phyloP scores from a whole-genome alignment of 371 early-diverging fungal genomes.

The Massospora cicadina region DNA sequence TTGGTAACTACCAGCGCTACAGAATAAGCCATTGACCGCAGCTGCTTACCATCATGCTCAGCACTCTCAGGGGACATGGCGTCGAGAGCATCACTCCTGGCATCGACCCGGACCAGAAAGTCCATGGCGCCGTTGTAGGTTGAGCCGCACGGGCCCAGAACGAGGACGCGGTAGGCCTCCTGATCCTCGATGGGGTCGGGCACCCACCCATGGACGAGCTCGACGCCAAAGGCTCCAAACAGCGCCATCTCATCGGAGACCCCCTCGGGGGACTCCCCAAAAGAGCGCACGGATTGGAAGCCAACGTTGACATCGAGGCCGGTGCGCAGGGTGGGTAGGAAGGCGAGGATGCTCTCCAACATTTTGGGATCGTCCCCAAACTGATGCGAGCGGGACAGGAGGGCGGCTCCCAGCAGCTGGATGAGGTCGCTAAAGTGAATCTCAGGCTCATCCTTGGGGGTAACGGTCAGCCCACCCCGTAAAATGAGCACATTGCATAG shows the following conservation, averaged over 20 bases:
- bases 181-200: slow-evolving; percentile 49
- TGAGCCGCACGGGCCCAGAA: slow-evolving; percentile 22
- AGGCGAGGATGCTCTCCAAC: slow-evolving; percentile 21
- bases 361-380: slow-evolving; percentile 13
- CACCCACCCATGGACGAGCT: slow-evolving; percentile 81
- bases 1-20: slow-evolving; percentile 30
- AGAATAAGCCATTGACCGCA: not conserved
- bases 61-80: slow-evolving; percentile 10
- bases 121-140: slow-evolving; percentile 71
- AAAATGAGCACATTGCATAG: slow-evolving; percentile 69
- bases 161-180: slow-evolving; percentile 30
- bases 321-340: slow-evolving; percentile 28
- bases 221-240: slow-evolving; percentile 62
- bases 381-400: slow-evolving; percentile 22
- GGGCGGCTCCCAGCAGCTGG: slow-evolving; percentile 48
- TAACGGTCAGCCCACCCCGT: slow-evolving; percentile 44
- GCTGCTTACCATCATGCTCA: slow-evolving; percentile 11
- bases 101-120: slow-evolving; percentile 48
- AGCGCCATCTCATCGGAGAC: slow-evolving; percentile 24
- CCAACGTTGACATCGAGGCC: slow-evolving; percentile 69
- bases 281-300: slow-evolving; percentile 54
- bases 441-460: slow-evolving; percentile 28
- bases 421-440: slow-evolving; percentile 53
- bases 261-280: slow-evolving; percentile 50
- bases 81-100: slow-evolving; percentile 19